Evolutionary conservation across 192 early-diverging fungal species (phyloP), one percentile per base, ranked within the genome.

Genomic region (Coemansia umbellata): DNA sequence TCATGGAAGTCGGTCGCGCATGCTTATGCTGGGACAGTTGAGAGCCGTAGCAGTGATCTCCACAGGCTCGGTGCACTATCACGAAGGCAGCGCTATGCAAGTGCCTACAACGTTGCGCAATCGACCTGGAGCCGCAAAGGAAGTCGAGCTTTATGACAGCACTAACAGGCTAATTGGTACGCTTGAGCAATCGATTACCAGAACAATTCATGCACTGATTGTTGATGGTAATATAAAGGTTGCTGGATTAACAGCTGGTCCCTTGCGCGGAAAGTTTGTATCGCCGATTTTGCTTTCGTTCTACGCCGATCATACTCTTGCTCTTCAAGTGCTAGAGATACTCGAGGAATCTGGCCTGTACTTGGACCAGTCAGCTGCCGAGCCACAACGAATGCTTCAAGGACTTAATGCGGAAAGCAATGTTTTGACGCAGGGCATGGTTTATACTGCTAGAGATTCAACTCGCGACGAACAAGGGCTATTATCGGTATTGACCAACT

Each of bases 1-100:
- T 5, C 14, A 28, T 26, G 17, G 43, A 0, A 6, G 1, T 8
- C 22, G 14, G 37, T 18, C 51, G 33, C 58, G 50, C 15, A 45
- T 74, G 58, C 30, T 41, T 39, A 74, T 74, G 70, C 48, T 74
- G 28, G 70, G 70, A 15, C 70, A 74, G 47, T 47, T 74, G 31
- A 58, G 49, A 10, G 70, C 70, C 15, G 59, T 66, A 8, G 53
- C 58, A 14, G 45, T 58, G 4, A 44, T 66, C n/a, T 74, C 63
- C 4, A 57, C 63, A 0, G 59, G 58, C 4, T 74, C 70, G 4
- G 28, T 24, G 0, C 50, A 74, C 21, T 74, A 61, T 42, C 58
- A 35, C 31, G 37, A 37, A n/a, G 63, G 63, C 42, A 23, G 14
- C 0, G 50, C 54, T 0, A 48, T 36, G 7, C 55, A 64, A 9